These are phyloP conservation scores for Naegleria lovaniensis DNA, from an alignment of 208 protist genomes.

Conservation along the genomic window DNA sequence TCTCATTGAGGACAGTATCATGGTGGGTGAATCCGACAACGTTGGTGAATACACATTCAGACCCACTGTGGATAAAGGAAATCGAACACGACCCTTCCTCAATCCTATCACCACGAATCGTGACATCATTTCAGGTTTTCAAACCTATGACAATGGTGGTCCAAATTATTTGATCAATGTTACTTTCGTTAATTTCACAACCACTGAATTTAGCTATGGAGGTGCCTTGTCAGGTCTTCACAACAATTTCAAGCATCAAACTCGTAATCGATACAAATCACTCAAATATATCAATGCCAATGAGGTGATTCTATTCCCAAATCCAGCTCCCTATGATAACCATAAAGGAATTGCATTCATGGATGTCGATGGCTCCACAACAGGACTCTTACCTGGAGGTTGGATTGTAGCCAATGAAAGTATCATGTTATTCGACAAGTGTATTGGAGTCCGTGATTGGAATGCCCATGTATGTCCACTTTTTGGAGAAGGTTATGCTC, in stretches of 20 bases:
- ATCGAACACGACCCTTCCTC: background rate
- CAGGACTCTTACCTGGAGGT: background rate
- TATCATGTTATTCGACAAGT: background rate
- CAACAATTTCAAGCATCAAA: background rate
- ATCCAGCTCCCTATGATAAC: background rate
- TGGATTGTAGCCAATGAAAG: background rate
- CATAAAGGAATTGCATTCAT: background rate
- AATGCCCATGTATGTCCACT: background rate
- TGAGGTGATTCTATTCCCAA: no score
- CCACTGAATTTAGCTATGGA: background rate
- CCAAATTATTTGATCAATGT: background rate
- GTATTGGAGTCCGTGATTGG: background rate
- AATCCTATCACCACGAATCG: background rate
- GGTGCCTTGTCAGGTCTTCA: background rate
- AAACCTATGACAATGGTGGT: slow-evolving; percentile 17
- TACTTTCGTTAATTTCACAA: background rate
- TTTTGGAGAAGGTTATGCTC: slow-evolving; percentile 3
- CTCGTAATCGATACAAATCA: background rate
- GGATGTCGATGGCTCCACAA: background rate
- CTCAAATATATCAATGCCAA: slow-evolving; percentile 2
- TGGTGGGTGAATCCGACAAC: background rate
- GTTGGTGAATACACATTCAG: background rate
- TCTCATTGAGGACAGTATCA: background rate
- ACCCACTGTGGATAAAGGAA: background rate
- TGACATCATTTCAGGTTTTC: background rate